Evolutionary conservation across 352 stramenopile species (phyloP), one percentile per base, ranked within the genome.

Genomic region (Globisporangium paddicum): DNA sequence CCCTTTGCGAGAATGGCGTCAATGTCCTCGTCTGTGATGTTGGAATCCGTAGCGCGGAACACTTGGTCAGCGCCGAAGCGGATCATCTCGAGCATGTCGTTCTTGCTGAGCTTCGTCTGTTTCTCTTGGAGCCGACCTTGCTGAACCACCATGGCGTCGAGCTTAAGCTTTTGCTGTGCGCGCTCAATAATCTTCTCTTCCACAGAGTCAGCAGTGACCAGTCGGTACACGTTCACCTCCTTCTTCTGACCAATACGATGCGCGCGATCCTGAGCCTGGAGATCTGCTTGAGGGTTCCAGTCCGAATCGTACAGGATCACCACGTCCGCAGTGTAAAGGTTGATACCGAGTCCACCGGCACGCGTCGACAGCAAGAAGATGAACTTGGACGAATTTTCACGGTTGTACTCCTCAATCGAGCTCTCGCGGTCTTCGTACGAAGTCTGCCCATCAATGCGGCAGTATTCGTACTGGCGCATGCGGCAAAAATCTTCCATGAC

Each of bases 211-310:
- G 97, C 79, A 35, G 98, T 99, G 21, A 98, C 86, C 30, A 98
- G 73, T 18, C 94, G 86, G 40, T 98, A 98, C 42, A 98, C 91
- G 54, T 96, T 98, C 19, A 99, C 97, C 44, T 93, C 94, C 72
- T 99, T 99, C 63, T 96, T 99, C 69, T 99, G 96, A 10, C 97
- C 97, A 59, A 99, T 99, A 47, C 97, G 89, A 86, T 99, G 96
- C 6, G 97, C 97, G 54, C 97, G 85, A 74, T 98, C 97, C 84
- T 95, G 84, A 0, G 86, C 86, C 68, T 98, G 93, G 35, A 99
- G 61, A 78, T 99, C 96, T 2, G 95, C 93, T 75, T 99, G 96
- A 6, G 97, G 97, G 71, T 99, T 99, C 96, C 96, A 99, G 66
- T 99, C 96, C 44, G 80, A 96, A 70, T 99, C 96, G 67, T 98